A percentile compares a stretch with the other conserved stretches of the same genome.
Conservation (phyloP, 2,329 filamentous ascomycete species). For the Pseudogymnoascus sp. region DNA sequence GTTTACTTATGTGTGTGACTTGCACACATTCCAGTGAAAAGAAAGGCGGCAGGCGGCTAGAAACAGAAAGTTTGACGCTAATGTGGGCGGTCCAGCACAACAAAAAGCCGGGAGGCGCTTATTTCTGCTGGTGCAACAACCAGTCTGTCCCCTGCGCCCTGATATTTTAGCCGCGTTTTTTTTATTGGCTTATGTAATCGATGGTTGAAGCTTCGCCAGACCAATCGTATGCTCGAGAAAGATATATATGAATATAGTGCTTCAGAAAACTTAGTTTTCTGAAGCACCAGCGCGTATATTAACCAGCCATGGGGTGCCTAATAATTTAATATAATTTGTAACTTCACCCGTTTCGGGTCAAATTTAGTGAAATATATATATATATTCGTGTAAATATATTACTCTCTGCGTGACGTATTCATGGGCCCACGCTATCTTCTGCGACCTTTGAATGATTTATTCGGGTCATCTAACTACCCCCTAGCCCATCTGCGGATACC, state of each 20-base stretch:
- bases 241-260: neutral
- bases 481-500: neutral
- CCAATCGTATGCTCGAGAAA: neutral
- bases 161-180: slow-evolving; percentile 8
- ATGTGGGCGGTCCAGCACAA: slow-evolving; percentile 5
- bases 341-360: neutral
- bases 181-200: neutral
- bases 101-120: slow-evolving; percentile 2
- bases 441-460: neutral
- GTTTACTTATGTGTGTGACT: neutral
- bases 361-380: neutral
- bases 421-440: neutral
- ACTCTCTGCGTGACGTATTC: neutral
- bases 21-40: slow-evolving; percentile 7
- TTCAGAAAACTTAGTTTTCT: neutral
- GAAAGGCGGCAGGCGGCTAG: slow-evolving; percentile 7
- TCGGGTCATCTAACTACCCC: neutral
- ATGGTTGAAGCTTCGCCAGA: neutral
- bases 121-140: slow-evolving; percentile 5
- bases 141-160: slow-evolving; percentile 2
- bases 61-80: slow-evolving; percentile 9
- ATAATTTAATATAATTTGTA: neutral
- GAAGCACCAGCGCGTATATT: neutral
- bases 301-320: neutral
- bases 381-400: neutral